phyloP scores from a whole-genome alignment of 1,139 yeast genomes.

The Pichia sp. region DNA sequence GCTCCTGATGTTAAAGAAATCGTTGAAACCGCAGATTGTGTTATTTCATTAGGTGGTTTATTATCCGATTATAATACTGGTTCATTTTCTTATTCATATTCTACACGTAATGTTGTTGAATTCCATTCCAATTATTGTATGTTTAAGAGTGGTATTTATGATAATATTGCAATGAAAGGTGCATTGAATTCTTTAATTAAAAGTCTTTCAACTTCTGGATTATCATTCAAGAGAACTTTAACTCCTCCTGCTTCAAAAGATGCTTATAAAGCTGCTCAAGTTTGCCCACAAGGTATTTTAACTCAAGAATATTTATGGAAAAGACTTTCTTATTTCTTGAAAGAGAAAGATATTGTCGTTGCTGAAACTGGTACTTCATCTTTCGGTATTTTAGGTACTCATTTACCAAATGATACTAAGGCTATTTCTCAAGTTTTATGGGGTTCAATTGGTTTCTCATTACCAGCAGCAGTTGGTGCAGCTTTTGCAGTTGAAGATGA shows the following conservation, averaged over 20 bases:
- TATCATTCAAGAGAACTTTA: background rate
- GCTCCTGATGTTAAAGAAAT: constrained; percentile 67
- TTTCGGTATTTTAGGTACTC: constrained; percentile 74
- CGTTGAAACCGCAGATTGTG: constrained; percentile 71
- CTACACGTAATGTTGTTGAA: constrained; percentile 74
- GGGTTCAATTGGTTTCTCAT: constrained; percentile 88
- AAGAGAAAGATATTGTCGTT: constrained; percentile 72
- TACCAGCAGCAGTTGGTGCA: constrained; percentile 82
- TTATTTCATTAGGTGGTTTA: constrained; percentile 73
- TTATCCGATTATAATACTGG: constrained; percentile 88
- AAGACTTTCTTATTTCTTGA: constrained; percentile 63
- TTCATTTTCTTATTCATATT: constrained; percentile 75
- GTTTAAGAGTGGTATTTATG: constrained; percentile 68
- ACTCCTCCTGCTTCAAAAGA: constrained; percentile 21
- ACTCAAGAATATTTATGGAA: constrained; percentile 83
- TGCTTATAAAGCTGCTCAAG: constrained; percentile 18
- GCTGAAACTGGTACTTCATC: constrained; percentile 91
- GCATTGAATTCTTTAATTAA: constrained; percentile 37
- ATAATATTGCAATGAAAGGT: constrained; percentile 72
- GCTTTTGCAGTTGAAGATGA: constrained; percentile 75
- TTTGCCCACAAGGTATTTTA: constrained; percentile 29
- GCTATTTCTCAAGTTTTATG: constrained; percentile 87
- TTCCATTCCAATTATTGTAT: constrained; percentile 86
- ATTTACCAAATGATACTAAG: constrained; percentile 63
- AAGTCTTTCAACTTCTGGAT: constrained; percentile 10